These are phyloP conservation scores for Opeltia flavorubescens DNA, from an alignment of 495 filamentous ascomycete species.

Conservation along the genomic window DNA sequence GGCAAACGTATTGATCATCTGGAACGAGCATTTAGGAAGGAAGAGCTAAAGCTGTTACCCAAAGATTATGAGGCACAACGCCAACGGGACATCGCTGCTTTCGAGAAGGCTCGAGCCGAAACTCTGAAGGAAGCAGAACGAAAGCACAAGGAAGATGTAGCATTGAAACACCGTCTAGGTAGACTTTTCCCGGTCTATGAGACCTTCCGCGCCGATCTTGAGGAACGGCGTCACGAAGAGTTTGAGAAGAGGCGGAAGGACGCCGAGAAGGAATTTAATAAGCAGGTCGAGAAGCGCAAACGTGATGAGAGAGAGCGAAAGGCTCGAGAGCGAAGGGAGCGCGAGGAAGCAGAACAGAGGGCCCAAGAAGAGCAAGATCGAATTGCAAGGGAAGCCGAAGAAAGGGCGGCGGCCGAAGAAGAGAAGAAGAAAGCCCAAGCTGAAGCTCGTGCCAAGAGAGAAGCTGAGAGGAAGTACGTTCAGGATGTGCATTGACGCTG, in stretches of 20 bases:
- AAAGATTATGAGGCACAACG: conserved; percentile 79
- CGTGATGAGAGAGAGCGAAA: conserved; percentile 69
- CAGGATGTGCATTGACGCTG: background rate
- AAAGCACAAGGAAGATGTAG: conserved; percentile 82
- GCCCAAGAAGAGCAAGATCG: conserved; percentile 76
- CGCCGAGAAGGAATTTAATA: conserved; percentile 79
- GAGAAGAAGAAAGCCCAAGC: conserved; percentile 46
- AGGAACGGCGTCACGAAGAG: conserved; percentile 78
- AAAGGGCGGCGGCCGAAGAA: conserved; percentile 60
- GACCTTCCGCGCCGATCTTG: conserved; percentile 61
- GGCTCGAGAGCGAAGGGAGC: conserved; percentile 60
- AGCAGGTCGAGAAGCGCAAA: conserved; percentile 70
- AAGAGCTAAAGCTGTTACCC: conserved; percentile 82
- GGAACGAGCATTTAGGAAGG: conserved; percentile 89
- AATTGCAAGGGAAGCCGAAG: conserved; percentile 62
- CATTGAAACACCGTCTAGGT: conserved; percentile 79
- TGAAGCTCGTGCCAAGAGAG: conserved; percentile 66
- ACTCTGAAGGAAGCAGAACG: conserved; percentile 63
- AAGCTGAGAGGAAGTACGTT: conserved; percentile 65
- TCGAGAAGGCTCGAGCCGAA: conserved; percentile 63
- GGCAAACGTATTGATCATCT: conserved; percentile 95
- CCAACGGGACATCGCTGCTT: conserved; percentile 62
- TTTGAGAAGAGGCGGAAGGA: conserved; percentile 85
- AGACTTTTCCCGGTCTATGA: conserved; percentile 72
- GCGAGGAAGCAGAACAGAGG: conserved; percentile 63